phyloP scores from a whole-genome alignment of 805 yeast genomes.

The Candida hungchunana region DNA sequence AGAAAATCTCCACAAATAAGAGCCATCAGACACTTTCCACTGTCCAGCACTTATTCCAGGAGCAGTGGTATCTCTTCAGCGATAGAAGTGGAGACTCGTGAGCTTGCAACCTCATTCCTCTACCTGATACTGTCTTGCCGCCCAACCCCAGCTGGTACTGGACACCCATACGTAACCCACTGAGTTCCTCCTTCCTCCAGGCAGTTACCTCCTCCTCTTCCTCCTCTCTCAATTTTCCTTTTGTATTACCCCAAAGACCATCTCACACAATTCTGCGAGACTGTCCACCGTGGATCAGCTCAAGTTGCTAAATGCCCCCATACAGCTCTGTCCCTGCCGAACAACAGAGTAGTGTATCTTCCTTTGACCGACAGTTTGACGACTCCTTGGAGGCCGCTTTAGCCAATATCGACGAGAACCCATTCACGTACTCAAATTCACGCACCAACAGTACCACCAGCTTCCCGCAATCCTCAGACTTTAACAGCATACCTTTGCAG shows the following conservation, averaged over 20 bases:
- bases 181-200: too few species aligned
- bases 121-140: too few species aligned
- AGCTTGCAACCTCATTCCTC: too few species aligned
- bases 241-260: neutral
- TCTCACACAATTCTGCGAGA: neutral
- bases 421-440: constrained; percentile 21
- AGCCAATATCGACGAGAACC: constrained; percentile 43
- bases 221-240: too few species aligned
- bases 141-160: too few species aligned
- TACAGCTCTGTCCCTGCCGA: constrained; percentile 14
- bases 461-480: constrained; percentile 27
- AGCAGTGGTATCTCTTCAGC: too few species aligned
- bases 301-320: constrained; percentile 20
- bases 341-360: constrained; percentile 33
- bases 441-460: constrained; percentile 28
- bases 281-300: constrained; percentile 1
- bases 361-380: constrained; percentile 61
- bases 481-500: constrained; percentile 30
- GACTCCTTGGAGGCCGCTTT: constrained; percentile 63
- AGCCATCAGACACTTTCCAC: too few species aligned
- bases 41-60: too few species aligned
- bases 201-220: too few species aligned
- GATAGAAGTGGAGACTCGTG: too few species aligned
- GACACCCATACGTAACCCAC: too few species aligned
- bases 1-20: too few species aligned